Conservation (phyloP, 805 yeast genomes). For the Candida wancherniae region DNA sequence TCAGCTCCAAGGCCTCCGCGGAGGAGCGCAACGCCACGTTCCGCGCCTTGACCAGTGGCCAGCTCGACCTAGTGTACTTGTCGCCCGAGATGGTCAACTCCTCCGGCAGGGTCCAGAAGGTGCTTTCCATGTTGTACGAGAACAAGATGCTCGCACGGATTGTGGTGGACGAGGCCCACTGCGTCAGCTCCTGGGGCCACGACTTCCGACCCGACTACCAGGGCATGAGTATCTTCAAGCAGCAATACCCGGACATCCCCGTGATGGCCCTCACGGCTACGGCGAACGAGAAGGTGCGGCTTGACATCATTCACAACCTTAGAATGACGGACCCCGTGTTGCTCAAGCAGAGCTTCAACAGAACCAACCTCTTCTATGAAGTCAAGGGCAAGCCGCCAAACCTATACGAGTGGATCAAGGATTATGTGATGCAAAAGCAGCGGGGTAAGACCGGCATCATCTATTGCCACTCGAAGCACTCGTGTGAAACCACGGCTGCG, state of each 20-base stretch:
- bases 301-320: slow-evolving; percentile 80
- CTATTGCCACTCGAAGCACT: slow-evolving; percentile 84
- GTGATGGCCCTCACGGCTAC: slow-evolving; percentile 97
- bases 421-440: slow-evolving; percentile 49
- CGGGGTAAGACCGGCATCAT: slow-evolving; percentile 74
- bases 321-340: slow-evolving; percentile 56
- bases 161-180: slow-evolving; percentile 96
- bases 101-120: slow-evolving; percentile 61
- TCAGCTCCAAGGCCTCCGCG: slow-evolving; percentile 68
- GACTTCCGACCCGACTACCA: slow-evolving; percentile 96
- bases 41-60: slow-evolving; percentile 58
- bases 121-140: slow-evolving; percentile 53
- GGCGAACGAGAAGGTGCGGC: slow-evolving; percentile 83
- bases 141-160: slow-evolving; percentile 67
- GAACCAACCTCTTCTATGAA: slow-evolving; percentile 79
- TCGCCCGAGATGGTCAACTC: slow-evolving; percentile 94
- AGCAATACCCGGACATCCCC: slow-evolving; percentile 73
- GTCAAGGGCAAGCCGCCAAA: slow-evolving; percentile 61
- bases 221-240: slow-evolving; percentile 67
- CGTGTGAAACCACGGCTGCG: slow-evolving; percentile 78
- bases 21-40: slow-evolving; percentile 62
- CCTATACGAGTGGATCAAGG: slow-evolving; percentile 53
- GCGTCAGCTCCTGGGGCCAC: slow-evolving; percentile 98
- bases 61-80: slow-evolving; percentile 71
- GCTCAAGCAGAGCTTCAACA: slow-evolving; percentile 86